Conservation (phyloP, 1,139 yeast genomes). For the Pichia sp. region DNA sequence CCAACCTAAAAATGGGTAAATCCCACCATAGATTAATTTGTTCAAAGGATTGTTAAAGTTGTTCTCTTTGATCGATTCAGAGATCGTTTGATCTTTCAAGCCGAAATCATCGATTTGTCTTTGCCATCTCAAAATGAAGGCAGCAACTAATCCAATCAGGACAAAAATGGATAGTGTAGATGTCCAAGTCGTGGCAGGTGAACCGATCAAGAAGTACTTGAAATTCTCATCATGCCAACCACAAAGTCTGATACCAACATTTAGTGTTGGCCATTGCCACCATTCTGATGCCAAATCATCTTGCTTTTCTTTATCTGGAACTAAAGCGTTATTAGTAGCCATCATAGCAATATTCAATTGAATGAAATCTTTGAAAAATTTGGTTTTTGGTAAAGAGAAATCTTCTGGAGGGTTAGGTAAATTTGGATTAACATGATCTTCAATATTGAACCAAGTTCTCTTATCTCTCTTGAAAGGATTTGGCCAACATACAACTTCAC, state of each 20-base stretch:
- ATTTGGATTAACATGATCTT: slow-evolving; percentile 66
- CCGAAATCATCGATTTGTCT: slow-evolving; percentile 77
- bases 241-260: slow-evolving; percentile 91
- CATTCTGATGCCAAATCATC: slow-evolving; percentile 88
- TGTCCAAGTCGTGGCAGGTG: slow-evolving; percentile 94
- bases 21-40: slow-evolving; percentile 66
- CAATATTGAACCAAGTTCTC: slow-evolving; percentile 98
- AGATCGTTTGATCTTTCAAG: slow-evolving; percentile 9
- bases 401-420: slow-evolving; percentile 67
- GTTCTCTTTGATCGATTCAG: slow-evolving; percentile 5
- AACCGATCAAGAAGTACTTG: slow-evolving; percentile 85
- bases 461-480: slow-evolving; percentile 77
- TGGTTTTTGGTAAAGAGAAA: slow-evolving; percentile 74
- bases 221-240: slow-evolving; percentile 81
- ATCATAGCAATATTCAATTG: slow-evolving; percentile 96
- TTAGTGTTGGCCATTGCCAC: slow-evolving; percentile 98
- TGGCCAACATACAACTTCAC: slow-evolving; percentile 84
- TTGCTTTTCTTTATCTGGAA: slow-evolving; percentile 86
- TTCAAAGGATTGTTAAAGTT: slow-evolving; percentile 32
- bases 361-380: slow-evolving; percentile 80
- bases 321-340: slow-evolving; percentile 95
- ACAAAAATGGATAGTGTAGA: slow-evolving; percentile 61
- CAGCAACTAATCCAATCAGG: slow-evolving; percentile 49
- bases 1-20: slow-evolving; percentile 92
- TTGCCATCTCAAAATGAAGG: slow-evolving; percentile 81